phyloP scores from a whole-genome alignment of 805 yeast species.

The Metschnikowia arizonensis region DNA sequence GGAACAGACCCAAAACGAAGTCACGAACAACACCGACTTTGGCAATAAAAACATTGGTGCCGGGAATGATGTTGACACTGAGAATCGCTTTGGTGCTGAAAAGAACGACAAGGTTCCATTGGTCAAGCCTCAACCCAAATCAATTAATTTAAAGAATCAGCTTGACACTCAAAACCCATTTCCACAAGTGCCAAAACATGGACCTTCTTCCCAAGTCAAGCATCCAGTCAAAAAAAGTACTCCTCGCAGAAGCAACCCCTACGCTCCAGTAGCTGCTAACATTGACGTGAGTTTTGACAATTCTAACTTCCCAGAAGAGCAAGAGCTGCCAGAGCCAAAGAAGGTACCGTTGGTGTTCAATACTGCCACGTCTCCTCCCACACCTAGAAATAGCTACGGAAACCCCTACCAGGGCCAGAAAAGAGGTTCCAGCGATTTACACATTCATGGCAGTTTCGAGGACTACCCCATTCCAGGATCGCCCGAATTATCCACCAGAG shows the following conservation, averaged over 20 bases:
- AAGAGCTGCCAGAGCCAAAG: constrained; percentile 2
- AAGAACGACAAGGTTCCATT: neutral
- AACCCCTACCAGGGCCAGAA: constrained; percentile 25
- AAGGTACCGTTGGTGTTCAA: constrained; percentile 11
- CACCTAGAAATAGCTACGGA: constrained; percentile 19
- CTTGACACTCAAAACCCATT: neutral
- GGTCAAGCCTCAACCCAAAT: neutral
- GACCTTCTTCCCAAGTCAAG: neutral
- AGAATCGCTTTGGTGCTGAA: neutral
- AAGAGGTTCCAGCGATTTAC: constrained; percentile 6
- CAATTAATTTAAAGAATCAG: neutral
- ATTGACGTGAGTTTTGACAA: constrained; percentile 33
- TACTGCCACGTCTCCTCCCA: constrained; percentile 6
- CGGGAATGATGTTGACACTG: neutral
- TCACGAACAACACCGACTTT: neutral
- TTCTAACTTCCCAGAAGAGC: constrained; percentile 11
- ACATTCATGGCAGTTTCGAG: constrained; percentile 24
- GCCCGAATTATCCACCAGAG: constrained; percentile 43
- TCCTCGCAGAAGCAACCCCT: constrained; percentile 4
- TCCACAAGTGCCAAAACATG: neutral
- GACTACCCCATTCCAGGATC: constrained; percentile 45
- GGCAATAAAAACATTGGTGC: too few species aligned
- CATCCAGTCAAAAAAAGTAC: neutral
- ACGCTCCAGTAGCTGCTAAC: constrained; percentile 18
- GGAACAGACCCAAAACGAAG: neutral